Conservation (phyloP, 2,329 filamentous ascomycete species). For the Spiromastix sp. region DNA sequence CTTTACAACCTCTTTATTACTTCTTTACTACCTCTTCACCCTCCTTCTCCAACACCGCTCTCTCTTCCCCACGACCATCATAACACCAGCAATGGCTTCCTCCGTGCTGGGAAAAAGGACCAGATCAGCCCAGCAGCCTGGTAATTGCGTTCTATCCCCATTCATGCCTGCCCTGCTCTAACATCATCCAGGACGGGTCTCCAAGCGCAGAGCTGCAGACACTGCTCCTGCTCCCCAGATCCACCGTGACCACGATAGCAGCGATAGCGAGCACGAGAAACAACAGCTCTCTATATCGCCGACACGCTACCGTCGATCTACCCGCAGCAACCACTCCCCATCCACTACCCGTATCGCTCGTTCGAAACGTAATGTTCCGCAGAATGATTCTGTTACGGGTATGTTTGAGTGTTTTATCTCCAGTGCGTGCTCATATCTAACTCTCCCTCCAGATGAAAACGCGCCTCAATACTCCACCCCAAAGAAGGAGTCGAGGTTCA, state of each 20-base stretch:
- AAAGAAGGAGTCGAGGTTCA: conserved; percentile 57
- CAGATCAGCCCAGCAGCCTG: conserved; percentile 27
- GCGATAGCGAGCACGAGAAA: too few species aligned
- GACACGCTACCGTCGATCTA: conserved; percentile 25
- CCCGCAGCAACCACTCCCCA: conserved; percentile 19
- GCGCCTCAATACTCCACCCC: conserved; percentile 38
- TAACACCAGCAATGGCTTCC: conserved; percentile 11
- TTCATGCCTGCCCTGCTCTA: conserved; percentile 11
- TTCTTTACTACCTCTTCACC: conserved; percentile 1
- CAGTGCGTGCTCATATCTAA: neutral
- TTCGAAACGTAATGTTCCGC: conserved; percentile 39
- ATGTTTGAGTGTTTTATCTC: conserved; percentile 6
- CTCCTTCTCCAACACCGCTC: neutral
- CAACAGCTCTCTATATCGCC: conserved; percentile 16
- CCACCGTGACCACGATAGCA: conserved; percentile 21
- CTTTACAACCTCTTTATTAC: neutral
- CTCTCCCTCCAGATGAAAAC: conserved; percentile 33
- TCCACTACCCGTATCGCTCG: conserved; percentile 26
- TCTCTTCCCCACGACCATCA: neutral
- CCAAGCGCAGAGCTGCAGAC: too few species aligned
- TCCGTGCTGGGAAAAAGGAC: conserved; percentile 34
- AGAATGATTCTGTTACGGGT: conserved; percentile 31
- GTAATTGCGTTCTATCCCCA: conserved; percentile 20
- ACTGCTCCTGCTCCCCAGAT: conserved; percentile 16
- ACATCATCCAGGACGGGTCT: too few species aligned